Evolutionary conservation across 2,329 filamentous ascomycete genomes (phyloP), one percentile per base, ranked within the genome.

Genomic region (Cyphellophora attinorum): DNA sequence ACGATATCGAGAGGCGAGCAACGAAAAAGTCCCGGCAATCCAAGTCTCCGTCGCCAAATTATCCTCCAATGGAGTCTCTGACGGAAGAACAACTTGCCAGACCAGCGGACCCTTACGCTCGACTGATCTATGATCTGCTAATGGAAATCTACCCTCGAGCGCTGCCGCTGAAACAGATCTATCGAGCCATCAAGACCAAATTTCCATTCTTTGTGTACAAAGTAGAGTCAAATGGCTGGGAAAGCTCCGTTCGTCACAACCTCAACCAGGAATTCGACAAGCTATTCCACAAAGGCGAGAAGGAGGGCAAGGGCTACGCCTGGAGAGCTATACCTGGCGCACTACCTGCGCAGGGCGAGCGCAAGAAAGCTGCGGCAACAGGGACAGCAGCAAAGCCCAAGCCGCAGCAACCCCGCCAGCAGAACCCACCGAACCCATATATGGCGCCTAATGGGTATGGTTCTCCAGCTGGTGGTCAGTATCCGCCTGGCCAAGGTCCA

Each of bases 181-280:
- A 80, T 52, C 69, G 72, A 43, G 71, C 72, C 27, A 68, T 80
- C 37, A 73, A 76, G 51, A 61, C 72, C 46, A 74, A 74, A 42
- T 79, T 75, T 47, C 74, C 75, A 1, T 79, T 72, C 48, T 67
- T 67, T 48, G 62, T 62, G 49, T 79, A 73, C 60, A 75, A 74
- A 49, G 76, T 76, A 51, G 71, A 68, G 35, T 77, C 74, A 1
- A 68, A 69, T 44, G 76, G 76, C 11, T 80, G 76, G 76, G 75
- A 78, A 40, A 78, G 73, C 19, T 78, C 74, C 59, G 74, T 80
- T 23, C 68, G 76, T 19, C 76, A 80, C 51, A 80, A 80, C 39
- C 59, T 80, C 29, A 66, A 54, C 58, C 71, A 50, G 58, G 77
- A 60, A 60, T 71, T 55, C 50, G 71, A 57, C 60, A 49, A 51